Base-by-base conservation (phyloP, 2,329 filamentous ascomycete species). In the Rutstroemia sydowiana region DNA sequence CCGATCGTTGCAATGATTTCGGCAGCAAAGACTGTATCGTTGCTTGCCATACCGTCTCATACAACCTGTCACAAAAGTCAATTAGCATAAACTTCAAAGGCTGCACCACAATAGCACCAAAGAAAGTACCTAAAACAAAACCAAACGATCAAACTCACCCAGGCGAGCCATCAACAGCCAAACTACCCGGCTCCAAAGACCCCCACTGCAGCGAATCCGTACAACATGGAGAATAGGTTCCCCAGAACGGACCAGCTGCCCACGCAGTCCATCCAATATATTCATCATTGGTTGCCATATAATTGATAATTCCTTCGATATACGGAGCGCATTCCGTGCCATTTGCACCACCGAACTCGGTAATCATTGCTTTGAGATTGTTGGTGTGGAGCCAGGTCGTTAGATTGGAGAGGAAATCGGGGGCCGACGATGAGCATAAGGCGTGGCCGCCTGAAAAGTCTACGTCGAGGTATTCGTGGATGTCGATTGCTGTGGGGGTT, bases 211-310 rank as follows among this genome's bases (percentile, higher is more conserved):
- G 55, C 42, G 62, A 64, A 64, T 75, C 71, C 0, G 69, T 67
- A 45, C 63, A 76, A 57, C 70, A 70, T 18, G 69, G 74, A 50
- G 67, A 70, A 39, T 65, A 58, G 7, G 65, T 57, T 1, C 74
- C 74, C 74, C 74, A 76, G 41, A 77, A 68, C 0, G 74, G 74
- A 0, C 74, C 74, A 0, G 74, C 74, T 0, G 73, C 70, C 74
- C 73, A 76, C 3, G 73, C 73, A 0, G 74, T 74, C 74, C 73
- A 76, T 2, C 74, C 74, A 42, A 76, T 74, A 55, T 73, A 75
- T 57, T 70, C 70, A 1, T 68, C 63, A 55, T 75, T 74, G n/a
- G 66, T 52, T 23, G 68, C 64, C 68, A 77, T 74, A 59, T 75
- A 73, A 47, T 71, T 68, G 13, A 76, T 53, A 6, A 75, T 70